Conservation (phyloP, 805 yeast species). For the Kuraishia cidri region DNA sequence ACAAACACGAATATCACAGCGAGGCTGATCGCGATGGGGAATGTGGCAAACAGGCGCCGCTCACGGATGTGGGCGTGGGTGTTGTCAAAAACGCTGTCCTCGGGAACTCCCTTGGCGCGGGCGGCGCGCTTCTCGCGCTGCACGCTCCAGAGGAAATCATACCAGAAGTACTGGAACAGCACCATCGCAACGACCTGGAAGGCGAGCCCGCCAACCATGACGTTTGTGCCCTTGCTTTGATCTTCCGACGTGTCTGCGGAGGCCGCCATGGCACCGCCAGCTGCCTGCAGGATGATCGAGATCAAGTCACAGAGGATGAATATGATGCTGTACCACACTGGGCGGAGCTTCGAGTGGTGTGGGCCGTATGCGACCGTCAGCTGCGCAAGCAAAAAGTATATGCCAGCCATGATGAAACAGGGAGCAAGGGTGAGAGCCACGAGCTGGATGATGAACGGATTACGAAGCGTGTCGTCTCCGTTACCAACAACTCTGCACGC, state of each 20-base stretch:
- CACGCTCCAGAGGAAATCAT: constrained; percentile 33
- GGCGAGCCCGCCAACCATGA: constrained; percentile 74
- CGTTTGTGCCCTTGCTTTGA: constrained; percentile 41
- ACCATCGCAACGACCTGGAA: constrained; percentile 69
- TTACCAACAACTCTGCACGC: constrained; percentile 45
- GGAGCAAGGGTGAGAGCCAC: constrained; percentile 72
- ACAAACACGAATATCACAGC: constrained; percentile 47
- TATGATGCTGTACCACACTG: constrained; percentile 52
- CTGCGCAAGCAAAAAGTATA: constrained; percentile 66
- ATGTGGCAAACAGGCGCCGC: constrained; percentile 25
- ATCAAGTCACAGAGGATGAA: constrained; percentile 61
- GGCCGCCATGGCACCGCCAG: constrained; percentile 72
- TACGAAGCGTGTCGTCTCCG: constrained; percentile 18
- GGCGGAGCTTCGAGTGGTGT: constrained; percentile 39
- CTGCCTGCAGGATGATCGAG: constrained; percentile 59
- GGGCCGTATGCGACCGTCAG: constrained; percentile 53
- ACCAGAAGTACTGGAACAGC: constrained; percentile 43
- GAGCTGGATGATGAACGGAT: constrained; percentile 53
- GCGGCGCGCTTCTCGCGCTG: constrained; percentile 12
- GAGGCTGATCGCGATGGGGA: constrained; percentile 32
- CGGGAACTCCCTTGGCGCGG: constrained; percentile 14
- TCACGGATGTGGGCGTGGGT: constrained; percentile 24
- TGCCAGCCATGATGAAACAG: constrained; percentile 77
- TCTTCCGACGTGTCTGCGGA: constrained; percentile 22
- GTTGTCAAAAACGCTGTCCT: constrained; percentile 23